Conservation (phyloP, 192 early-diverging fungal species). For the Phlyctochytrium bullatum region DNA sequence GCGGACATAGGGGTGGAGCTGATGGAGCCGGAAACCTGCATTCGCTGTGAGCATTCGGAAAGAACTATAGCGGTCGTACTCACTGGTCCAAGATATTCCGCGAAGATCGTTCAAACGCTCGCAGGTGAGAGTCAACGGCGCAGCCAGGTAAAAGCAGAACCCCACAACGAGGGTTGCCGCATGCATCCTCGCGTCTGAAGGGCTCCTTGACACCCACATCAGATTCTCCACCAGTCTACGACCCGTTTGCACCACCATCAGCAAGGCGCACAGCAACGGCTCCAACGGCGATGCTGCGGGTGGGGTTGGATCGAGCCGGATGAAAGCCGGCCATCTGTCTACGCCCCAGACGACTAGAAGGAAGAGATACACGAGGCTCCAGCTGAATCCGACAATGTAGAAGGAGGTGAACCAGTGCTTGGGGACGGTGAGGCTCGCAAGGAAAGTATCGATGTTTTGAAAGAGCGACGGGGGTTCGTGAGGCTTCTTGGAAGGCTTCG, state of each 20-base stretch:
- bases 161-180: conserved; percentile 29
- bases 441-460: background rate
- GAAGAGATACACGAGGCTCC: conserved; percentile 11
- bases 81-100: background rate
- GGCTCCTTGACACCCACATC: background rate
- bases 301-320: background rate
- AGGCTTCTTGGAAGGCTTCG: too few species aligned
- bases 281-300: background rate
- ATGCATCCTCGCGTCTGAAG: conserved; percentile 30
- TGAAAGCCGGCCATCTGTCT: too few species aligned
- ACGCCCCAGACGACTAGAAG: background rate
- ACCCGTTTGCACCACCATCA: conserved; percentile 17
- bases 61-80: background rate
- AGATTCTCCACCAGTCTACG: conserved; percentile 21
- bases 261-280: conserved; percentile 11
- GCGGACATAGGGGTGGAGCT: background rate
- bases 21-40: background rate
- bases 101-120: conserved; percentile 18
- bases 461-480: too few species aligned
- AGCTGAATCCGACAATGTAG: conserved; percentile 27
- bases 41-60: background rate
- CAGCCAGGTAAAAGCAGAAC: conserved; percentile 29
- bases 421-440: conserved; percentile 20
- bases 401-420: conserved; percentile 35
- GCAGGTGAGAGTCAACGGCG: conserved; percentile 27